These are phyloP conservation scores for Ophiocordyceps unilateralis DNA, from an alignment of 2,329 filamentous ascomycete species.

Conservation along the genomic window DNA sequence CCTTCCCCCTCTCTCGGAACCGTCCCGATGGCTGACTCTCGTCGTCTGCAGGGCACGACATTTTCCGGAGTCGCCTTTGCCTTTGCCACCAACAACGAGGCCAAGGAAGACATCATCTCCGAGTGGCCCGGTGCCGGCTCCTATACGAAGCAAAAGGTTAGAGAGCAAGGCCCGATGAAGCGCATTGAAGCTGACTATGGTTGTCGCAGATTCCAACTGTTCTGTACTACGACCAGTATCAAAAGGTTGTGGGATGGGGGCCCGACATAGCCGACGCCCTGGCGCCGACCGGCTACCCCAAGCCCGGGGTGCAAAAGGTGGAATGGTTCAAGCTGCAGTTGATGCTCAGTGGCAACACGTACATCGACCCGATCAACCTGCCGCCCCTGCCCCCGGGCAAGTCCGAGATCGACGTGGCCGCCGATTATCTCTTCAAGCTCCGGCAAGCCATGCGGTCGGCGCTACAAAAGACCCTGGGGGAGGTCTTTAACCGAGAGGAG, in stretches of 20 bases:
- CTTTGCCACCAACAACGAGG: slow-evolving; percentile 93
- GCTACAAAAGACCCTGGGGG: slow-evolving; percentile 87
- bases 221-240: slow-evolving; percentile 98
- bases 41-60: slow-evolving; percentile 58
- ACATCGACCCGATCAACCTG: slow-evolving; percentile 97
- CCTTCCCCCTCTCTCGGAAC: neutral
- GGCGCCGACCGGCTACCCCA: slow-evolving; percentile 91
- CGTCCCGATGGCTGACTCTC: neutral
- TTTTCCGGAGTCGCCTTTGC: slow-evolving; percentile 96
- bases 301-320: slow-evolving; percentile 94
- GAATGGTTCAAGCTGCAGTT: slow-evolving; percentile 99
- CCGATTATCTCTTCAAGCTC: slow-evolving; percentile 96
- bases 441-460: slow-evolving; percentile 93
- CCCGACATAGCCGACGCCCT: slow-evolving; percentile 95
- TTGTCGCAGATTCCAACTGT: slow-evolving; percentile 78
- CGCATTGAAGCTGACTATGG: neutral
- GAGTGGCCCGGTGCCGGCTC: slow-evolving; percentile 98
- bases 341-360: slow-evolving; percentile 96
- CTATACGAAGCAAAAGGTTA: slow-evolving; percentile 94
- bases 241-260: slow-evolving; percentile 99
- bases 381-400: slow-evolving; percentile 93
- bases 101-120: slow-evolving; percentile 96
- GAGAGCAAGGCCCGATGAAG: neutral
- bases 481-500: slow-evolving; percentile 96
- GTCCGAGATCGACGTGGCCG: slow-evolving; percentile 97